These are phyloP conservation scores for Lolium multiflorum DNA, from an alignment of 176 grass and related monocot genomes.

Conservation along the genomic window DNA sequence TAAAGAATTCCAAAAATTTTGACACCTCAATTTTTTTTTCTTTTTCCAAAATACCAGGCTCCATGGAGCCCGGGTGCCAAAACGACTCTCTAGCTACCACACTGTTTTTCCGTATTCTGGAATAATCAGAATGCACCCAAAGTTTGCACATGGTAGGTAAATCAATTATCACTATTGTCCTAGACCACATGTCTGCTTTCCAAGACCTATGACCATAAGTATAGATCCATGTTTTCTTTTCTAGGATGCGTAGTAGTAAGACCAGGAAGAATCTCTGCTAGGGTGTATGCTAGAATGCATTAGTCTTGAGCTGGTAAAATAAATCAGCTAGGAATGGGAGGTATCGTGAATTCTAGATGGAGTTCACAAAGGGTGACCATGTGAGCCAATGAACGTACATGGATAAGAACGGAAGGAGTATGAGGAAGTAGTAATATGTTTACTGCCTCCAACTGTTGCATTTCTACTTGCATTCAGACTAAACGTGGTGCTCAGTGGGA, in stretches of 20 bases:
- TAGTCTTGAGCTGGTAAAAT: not conserved
- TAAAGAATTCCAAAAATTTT: no score
- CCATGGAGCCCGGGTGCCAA: no score
- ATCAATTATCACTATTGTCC: no score
- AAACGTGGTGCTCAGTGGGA: no score
- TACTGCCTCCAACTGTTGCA: no score
- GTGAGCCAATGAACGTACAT: no score
- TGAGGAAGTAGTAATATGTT: no score
- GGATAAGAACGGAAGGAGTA: no score
- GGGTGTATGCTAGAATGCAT: not conserved
- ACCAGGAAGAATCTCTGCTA: not conserved
- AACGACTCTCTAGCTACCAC: no score
- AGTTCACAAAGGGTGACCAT: not conserved
- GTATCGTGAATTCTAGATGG: not conserved
- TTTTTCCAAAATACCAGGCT: no score
- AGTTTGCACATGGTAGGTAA: not conserved
- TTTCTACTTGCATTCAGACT: no score
- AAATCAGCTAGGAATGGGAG: not conserved
- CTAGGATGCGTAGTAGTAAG: not conserved
- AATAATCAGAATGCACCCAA: not conserved
- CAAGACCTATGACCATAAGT: not conserved
- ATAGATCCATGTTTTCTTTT: not conserved
- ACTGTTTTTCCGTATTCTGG: not conserved
- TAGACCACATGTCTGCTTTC: not conserved
- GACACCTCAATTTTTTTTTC: no score